Percentiles rank a stretch among this genome's conserved stretches.
Evolutionary conservation across 441 rosid species (phyloP).

Genomic region (Corymbia calophylla): DNA sequence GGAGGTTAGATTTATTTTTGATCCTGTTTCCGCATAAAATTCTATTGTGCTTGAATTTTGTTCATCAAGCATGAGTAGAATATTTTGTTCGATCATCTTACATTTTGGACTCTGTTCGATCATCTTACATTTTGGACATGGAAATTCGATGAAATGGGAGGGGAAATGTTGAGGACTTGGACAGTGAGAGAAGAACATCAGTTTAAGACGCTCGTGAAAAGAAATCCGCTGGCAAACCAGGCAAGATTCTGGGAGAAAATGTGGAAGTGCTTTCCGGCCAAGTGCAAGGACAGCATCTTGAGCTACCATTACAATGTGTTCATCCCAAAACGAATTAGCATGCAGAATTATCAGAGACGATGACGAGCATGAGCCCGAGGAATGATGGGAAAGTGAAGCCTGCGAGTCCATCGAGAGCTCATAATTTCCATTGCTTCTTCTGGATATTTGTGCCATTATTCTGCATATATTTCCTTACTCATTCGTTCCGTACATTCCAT

Average conservation of each 20-base stretch:
- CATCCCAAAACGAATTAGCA: conserved; percentile 25
- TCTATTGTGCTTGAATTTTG: too few relatives aligned
- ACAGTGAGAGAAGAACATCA: conserved; percentile 19
- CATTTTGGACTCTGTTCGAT: too few relatives aligned
- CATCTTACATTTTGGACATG: too few relatives aligned
- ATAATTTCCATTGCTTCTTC: background rate
- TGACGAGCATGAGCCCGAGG: conserved; percentile 15
- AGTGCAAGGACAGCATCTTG: conserved; percentile 16
- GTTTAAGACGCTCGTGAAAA: conserved; percentile 21
- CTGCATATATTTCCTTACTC: background rate
- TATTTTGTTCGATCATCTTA: too few relatives aligned
- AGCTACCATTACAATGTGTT: conserved; percentile 34
- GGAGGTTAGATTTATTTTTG: too few relatives aligned
- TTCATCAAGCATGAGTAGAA: too few relatives aligned
- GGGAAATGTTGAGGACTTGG: conserved; percentile 23
- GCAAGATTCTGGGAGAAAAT: conserved; percentile 19
- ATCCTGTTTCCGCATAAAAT: too few relatives aligned
- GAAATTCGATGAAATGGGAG: conserved; percentile 39
- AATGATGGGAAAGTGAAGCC: background rate
- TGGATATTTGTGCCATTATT: background rate
- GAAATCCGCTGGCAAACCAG: conserved; percentile 9
- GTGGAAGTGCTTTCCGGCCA: conserved; percentile 14
- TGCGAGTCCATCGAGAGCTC: background rate
- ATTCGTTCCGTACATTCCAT: background rate
- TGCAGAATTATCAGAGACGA: conserved; percentile 29